A percentile compares a stretch with the other conserved stretches of the same genome.
phyloP scores from a whole-genome alignment of 148 eudicot species.

The Amaranthus cruentus region DNA sequence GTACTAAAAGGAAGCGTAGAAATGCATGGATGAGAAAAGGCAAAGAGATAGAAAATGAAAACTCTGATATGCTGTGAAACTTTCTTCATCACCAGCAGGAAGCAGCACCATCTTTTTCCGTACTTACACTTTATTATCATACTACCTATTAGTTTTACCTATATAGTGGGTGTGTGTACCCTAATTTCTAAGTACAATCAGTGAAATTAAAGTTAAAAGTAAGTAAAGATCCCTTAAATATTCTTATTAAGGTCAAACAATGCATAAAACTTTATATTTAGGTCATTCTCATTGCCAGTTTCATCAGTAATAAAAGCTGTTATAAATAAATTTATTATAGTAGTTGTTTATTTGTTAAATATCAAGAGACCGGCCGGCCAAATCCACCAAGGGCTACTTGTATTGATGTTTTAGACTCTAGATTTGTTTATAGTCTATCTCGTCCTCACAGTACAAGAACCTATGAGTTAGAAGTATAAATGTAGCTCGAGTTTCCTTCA shows the following conservation, averaged over 20 bases:
- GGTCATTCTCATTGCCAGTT: neutral
- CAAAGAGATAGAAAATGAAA: neutral
- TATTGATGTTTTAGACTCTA: too few species aligned
- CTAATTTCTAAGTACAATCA: neutral
- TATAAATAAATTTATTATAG: too few species aligned
- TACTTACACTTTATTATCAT: constrained; percentile 4
- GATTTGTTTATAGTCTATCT: too few species aligned
- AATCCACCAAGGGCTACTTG: too few species aligned
- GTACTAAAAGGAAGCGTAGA: neutral
- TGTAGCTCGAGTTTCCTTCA: too few species aligned
- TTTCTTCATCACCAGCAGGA: constrained; percentile 2
- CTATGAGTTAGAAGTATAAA: too few species aligned
- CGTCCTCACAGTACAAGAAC: too few species aligned
- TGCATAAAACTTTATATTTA: neutral
- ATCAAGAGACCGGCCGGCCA: too few species aligned
- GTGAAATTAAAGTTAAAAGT: constrained; percentile 5
- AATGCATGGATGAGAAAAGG: neutral
- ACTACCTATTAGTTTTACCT: neutral
- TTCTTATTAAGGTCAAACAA: neutral
- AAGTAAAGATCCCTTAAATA: neutral
- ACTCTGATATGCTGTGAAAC: neutral
- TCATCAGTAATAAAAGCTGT: neutral
- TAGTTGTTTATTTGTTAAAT: too few species aligned
- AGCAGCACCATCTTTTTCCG: neutral
- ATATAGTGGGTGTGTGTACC: neutral